phyloP scores from a whole-genome alignment of 345 rosid genomes.

The Moringa oleifera region DNA sequence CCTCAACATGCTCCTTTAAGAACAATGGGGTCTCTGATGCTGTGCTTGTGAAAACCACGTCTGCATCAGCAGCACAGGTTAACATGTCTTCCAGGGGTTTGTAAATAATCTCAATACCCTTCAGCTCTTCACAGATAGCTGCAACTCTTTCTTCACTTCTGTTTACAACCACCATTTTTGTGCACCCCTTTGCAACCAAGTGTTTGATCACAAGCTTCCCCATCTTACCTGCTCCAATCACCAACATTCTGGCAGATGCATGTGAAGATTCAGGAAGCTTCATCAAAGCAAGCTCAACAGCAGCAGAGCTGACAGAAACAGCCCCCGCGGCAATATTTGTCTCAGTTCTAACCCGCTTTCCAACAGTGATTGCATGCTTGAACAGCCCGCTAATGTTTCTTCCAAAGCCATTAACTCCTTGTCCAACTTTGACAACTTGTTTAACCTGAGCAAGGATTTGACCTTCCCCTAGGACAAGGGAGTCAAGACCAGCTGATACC shows the following conservation, averaged over 20 bases:
- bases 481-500: slow-evolving; percentile 92
- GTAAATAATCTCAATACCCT: slow-evolving; percentile 59
- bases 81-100: slow-evolving; percentile 69
- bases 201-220: slow-evolving; percentile 84
- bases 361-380: slow-evolving; percentile 68
- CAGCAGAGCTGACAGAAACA: slow-evolving; percentile 75
- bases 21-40: slow-evolving; percentile 79
- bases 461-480: slow-evolving; percentile 77
- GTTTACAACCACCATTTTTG: slow-evolving; percentile 53
- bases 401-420: slow-evolving; percentile 72
- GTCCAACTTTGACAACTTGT: slow-evolving; percentile 71
- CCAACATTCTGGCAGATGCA: slow-evolving; percentile 50
- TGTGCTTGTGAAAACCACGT: slow-evolving; percentile 90
- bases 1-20: slow-evolving; percentile 56
- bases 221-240: slow-evolving; percentile 77
- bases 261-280: slow-evolving; percentile 52
- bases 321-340: slow-evolving; percentile 77
- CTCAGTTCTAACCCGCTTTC: slow-evolving; percentile 72
- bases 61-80: slow-evolving; percentile 70
- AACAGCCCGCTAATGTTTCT: slow-evolving; percentile 66
- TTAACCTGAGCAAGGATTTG: slow-evolving; percentile 83
- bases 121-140: slow-evolving; percentile 73
- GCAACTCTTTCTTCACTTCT: slow-evolving; percentile 73
- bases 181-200: slow-evolving; percentile 70
- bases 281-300: slow-evolving; percentile 69